Conservation (phyloP, 495 filamentous ascomycete species). For the Parmelia sp. region DNA sequence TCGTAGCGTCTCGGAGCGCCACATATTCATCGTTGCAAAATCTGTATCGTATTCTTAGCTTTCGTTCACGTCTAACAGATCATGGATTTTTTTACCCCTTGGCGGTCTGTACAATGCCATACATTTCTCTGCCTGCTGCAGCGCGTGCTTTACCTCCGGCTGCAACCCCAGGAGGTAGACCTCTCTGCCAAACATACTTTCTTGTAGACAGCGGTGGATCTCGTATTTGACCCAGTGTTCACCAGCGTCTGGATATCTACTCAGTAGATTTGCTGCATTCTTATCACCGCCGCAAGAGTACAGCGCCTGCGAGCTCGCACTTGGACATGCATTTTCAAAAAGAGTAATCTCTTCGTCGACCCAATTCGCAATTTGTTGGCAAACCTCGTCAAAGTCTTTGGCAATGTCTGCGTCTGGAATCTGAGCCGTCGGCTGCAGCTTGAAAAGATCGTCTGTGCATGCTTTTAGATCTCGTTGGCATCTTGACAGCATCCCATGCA, state of each 20-base stretch:
- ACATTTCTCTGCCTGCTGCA: conserved; percentile 4
- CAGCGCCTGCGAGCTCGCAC: too few species aligned
- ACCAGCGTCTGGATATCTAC: neutral
- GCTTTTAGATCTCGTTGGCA: too few species aligned
- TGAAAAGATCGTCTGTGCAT: conserved; percentile 25
- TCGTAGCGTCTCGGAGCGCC: conserved; percentile 24
- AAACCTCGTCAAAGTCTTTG: neutral
- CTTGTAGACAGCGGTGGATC: conserved; percentile 12
- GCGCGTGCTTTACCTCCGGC: neutral
- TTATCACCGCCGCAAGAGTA: neutral
- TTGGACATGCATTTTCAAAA: neutral
- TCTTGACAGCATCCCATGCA: too few species aligned
- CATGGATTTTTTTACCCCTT: too few species aligned
- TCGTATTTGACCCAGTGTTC: conserved; percentile 10
- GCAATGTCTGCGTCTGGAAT: conserved; percentile 14
- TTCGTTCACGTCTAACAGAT: too few species aligned
- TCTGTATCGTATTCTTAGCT: conserved; percentile 11
- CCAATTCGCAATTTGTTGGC: conserved; percentile 17
- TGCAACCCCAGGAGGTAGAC: conserved; percentile 5
- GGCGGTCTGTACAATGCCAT: conserved; percentile 19
- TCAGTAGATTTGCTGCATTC: neutral
- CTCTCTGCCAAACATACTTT: conserved; percentile 1
- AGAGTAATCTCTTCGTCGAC: conserved; percentile 5
- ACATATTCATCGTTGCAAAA: conserved; percentile 2
- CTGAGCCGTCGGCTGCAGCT: conserved; percentile 10